Conservation (phyloP, 2,329 filamentous ascomycete species). For the Cladosporium sp. region DNA sequence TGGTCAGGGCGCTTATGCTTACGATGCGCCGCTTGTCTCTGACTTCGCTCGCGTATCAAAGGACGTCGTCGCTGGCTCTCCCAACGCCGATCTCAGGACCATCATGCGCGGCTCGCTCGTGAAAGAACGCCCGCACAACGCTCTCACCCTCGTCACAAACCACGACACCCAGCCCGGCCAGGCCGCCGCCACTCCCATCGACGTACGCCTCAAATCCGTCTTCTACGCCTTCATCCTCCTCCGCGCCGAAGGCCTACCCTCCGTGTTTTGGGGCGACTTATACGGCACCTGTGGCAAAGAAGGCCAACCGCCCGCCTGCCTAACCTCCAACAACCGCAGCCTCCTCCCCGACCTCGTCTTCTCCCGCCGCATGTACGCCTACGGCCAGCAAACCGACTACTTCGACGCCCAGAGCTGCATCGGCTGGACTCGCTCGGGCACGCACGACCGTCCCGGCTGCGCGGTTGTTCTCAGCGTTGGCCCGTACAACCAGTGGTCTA, state of each 20-base stretch:
- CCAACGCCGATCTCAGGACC: constrained; percentile 61
- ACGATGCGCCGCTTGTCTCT: constrained; percentile 69
- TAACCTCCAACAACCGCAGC: constrained; percentile 24
- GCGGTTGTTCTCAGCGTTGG: constrained; percentile 38
- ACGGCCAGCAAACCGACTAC: constrained; percentile 66
- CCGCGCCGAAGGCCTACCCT: constrained; percentile 63
- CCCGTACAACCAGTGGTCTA: constrained; percentile 20
- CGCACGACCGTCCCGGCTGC: constrained; percentile 42
- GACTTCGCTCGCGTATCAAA: constrained; percentile 65
- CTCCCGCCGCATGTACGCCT: constrained; percentile 66
- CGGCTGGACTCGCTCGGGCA: constrained; percentile 60
- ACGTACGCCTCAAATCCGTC: constrained; percentile 68
- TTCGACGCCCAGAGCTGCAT: constrained; percentile 63
- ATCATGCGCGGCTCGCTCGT: constrained; percentile 29
- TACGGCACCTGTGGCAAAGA: constrained; percentile 61
- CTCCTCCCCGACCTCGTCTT: constrained; percentile 60
- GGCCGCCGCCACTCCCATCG: constrained; percentile 63
- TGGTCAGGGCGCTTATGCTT: constrained; percentile 61
- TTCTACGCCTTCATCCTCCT: constrained; percentile 74
- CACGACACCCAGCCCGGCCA: constrained; percentile 70
- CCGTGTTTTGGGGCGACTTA: constrained; percentile 70
- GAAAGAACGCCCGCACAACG: constrained; percentile 30
- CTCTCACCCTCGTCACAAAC: constrained; percentile 66
- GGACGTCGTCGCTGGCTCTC: constrained; percentile 39
- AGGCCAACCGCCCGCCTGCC: constrained; percentile 50